These are phyloP conservation scores for Cairneyella variabilis DNA, from an alignment of 495 filamentous ascomycete species.

Conservation along the genomic window DNA sequence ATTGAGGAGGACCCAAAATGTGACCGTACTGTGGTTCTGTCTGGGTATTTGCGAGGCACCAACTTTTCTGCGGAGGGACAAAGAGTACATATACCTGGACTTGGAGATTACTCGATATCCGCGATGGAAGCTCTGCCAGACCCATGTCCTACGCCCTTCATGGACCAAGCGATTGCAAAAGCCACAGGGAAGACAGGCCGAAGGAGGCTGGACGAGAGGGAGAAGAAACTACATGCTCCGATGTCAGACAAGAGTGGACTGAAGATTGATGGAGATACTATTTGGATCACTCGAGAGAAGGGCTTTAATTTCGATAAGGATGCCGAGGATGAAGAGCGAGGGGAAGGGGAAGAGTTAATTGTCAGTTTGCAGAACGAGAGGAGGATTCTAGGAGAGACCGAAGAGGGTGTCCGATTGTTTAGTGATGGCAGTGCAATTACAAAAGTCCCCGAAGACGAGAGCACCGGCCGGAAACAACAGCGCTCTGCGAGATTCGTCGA, in stretches of 20 bases:
- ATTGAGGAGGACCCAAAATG: slow-evolving; percentile 85
- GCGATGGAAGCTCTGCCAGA: slow-evolving; percentile 84
- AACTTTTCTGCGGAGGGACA: slow-evolving; percentile 88
- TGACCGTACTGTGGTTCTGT: slow-evolving; percentile 84
- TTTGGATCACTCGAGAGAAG: slow-evolving; percentile 55
- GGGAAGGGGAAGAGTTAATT: slow-evolving; percentile 89
- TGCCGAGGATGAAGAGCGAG: slow-evolving; percentile 63
- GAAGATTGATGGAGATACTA: slow-evolving; percentile 55
- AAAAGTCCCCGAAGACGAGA: slow-evolving; percentile 54
- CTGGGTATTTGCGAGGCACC: slow-evolving; percentile 92
- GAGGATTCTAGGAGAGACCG: slow-evolving; percentile 74
- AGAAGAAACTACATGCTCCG: slow-evolving; percentile 91
- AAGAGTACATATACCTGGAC: slow-evolving; percentile 85
- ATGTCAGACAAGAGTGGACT: slow-evolving; percentile 98
- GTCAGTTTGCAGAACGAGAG: slow-evolving; percentile 83
- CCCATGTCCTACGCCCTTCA: slow-evolving; percentile 89
- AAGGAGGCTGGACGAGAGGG: slow-evolving; percentile 84
- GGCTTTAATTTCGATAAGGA: slow-evolving; percentile 75
- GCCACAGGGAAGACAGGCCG: slow-evolving; percentile 72
- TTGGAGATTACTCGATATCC: slow-evolving; percentile 87
- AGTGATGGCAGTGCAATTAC: slow-evolving; percentile 67
- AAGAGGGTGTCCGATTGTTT: slow-evolving; percentile 80
- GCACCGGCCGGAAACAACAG: slow-evolving; percentile 65
- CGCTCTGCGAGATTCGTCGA: slow-evolving; percentile 65
- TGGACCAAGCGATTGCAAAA: slow-evolving; percentile 80